These are phyloP conservation scores for Amoebophrya sp. DNA, from an alignment of 169 alveolate genomes.

Conservation along the genomic window DNA sequence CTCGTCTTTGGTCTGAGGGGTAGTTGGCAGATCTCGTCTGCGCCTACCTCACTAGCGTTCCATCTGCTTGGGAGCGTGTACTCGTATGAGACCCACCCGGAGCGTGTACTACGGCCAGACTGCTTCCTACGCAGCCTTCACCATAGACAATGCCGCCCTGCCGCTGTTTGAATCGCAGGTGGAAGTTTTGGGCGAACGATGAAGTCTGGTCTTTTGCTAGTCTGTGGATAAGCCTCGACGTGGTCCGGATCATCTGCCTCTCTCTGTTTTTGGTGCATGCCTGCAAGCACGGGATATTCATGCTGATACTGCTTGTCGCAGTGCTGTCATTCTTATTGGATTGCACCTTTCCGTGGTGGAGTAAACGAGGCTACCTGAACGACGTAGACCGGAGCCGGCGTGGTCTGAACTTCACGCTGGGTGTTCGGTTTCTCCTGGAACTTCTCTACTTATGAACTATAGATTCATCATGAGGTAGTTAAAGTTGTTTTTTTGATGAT, in stretches of 20 bases:
- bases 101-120: no score
- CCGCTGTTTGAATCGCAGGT: neutral
- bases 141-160: neutral
- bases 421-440: neutral
- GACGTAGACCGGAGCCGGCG: neutral
- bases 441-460: no score
- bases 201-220: neutral
- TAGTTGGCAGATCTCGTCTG: no score
- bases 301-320: neutral
- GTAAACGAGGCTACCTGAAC: neutral
- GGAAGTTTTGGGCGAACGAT: neutral
- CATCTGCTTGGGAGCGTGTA: no score
- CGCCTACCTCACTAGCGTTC: no score
- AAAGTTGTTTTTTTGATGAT: no score
- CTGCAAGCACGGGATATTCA: neutral
- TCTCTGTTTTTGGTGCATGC: neutral
- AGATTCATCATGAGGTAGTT: no score
- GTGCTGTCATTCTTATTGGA: neutral
- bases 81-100: no score
- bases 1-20: no score
- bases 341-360: neutral
- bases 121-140: no score
- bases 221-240: neutral
- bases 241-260: neutral
- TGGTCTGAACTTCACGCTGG: neutral